Percentiles rank a stretch among this genome's conserved stretches.
Conservation (phyloP, 192 early-diverging fungal genomes). For the Coemansia sp. region DNA sequence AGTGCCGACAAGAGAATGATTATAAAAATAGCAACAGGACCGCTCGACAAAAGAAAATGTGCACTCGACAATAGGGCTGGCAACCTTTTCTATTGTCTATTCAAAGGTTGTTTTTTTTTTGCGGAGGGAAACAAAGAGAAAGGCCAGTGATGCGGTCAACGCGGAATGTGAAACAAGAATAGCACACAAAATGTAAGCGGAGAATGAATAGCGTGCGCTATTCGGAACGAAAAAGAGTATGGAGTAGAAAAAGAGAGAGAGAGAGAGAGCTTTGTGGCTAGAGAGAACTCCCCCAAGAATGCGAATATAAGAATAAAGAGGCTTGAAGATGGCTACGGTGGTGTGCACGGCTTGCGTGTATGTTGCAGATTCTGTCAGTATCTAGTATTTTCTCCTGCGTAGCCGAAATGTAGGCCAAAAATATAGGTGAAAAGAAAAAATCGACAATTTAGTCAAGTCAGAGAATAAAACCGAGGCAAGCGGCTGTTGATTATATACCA, state of each 20-base stretch:
- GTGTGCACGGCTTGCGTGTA: neutral
- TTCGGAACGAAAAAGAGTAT: neutral
- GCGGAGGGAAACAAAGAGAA: neutral
- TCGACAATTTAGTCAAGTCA: no score
- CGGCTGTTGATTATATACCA: no score
- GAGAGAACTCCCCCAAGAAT: neutral
- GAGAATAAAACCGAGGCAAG: no score
- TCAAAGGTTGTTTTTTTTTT: neutral
- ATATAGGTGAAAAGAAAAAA: no score
- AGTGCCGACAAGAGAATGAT: neutral
- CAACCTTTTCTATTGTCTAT: neutral
- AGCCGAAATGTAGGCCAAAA: no score
- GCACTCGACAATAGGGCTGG: neutral
- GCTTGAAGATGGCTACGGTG: constrained; percentile 1
- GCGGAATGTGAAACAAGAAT: constrained; percentile 6
- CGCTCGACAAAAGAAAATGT: neutral
- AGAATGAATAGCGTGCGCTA: neutral
- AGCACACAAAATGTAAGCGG: neutral
- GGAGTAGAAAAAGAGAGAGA: neutral
- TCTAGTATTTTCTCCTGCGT: neutral
- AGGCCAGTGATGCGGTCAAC: neutral
- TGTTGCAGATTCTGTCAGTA: constrained; percentile 4
- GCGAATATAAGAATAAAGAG: neutral
- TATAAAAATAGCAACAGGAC: constrained; percentile 7
- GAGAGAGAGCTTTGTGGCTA: neutral